Base-by-base conservation (phyloP, 371 early-diverging fungal species). In the Rhizomucor miehei region DNA sequence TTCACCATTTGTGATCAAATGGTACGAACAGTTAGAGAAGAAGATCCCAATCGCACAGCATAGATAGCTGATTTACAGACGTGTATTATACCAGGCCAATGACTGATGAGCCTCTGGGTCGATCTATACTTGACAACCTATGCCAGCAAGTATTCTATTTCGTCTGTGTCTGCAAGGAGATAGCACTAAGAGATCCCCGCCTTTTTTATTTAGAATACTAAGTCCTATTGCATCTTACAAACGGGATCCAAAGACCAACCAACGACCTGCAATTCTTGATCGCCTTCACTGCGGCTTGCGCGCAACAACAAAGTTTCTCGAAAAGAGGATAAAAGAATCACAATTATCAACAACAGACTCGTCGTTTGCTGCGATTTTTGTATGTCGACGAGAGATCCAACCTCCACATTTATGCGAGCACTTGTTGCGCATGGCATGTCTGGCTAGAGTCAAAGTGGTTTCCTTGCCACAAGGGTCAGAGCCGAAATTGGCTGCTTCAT, bases 301-400 rank as follows among this genome's bases (percentile, higher is more conserved):
- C 40, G 46, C 54, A 52, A 67, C 61, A 3, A 69, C 75, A 13
- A 51, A 59, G 8, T 61, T 46, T 46, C 49, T 73, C 19, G 70
- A 69, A 44, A 4, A 49, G 1, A 51, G 43, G 5, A 67, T 71
- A 13, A 40, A 59, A 54, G 48, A 19, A n/a, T n/a, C n/a, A 8
- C 29, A 29, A 29, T 29, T 8, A 29, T 29, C 29, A 29, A 5
- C 29, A 29, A 8, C 3, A 29, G 8, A 29, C 8, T 8, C 29
- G 29, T 29, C 29, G 29, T 0, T n/a, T 21, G 34, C 59, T 3
- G 54, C 65, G 14, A 51, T 74, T 6, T 74, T 65, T 51, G 65
- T 74, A 10, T 74, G 75, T 49, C 63, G 65, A 34, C 52, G 75
- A 35, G 75, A 74, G 17, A 66, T 67, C 36, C 63, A 69, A 36